Conservation (phyloP, 1,284 basidiomycete species). For the Ceraceosorus bombacis region DNA sequence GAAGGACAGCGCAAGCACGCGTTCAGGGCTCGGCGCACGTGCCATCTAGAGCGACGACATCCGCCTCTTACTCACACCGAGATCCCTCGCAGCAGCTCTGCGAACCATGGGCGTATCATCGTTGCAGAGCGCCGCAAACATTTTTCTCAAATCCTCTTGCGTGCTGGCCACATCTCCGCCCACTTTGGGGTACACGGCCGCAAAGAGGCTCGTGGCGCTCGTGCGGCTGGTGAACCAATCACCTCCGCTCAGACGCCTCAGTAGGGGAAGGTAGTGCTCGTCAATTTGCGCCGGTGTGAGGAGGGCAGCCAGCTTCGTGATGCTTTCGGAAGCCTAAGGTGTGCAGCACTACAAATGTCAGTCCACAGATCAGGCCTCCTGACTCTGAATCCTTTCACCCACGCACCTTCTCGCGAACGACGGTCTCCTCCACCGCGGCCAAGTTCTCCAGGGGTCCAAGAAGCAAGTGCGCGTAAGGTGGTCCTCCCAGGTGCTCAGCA, state of each 20-base stretch:
- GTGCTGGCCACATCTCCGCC: slow-evolving; percentile 45
- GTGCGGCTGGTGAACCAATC: slow-evolving; percentile 99
- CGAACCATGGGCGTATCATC: slow-evolving; percentile 99
- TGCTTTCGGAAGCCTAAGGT: slow-evolving; percentile 73
- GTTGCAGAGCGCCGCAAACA: slow-evolving; percentile 71
- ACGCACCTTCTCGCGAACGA: slow-evolving; percentile 90
- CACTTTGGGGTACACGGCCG: slow-evolving; percentile 69
- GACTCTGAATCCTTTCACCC: neutral
- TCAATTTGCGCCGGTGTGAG: slow-evolving; percentile 77
- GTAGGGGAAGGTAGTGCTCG: slow-evolving; percentile 81
- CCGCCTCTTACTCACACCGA: slow-evolving; percentile 54
- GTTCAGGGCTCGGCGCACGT: neutral
- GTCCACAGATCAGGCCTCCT: neutral
- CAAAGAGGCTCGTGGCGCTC: slow-evolving; percentile 87
- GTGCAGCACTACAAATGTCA: neutral
- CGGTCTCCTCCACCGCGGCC: slow-evolving; percentile 92
- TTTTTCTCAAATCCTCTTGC: slow-evolving; percentile 83
- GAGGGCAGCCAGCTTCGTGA: slow-evolving; percentile 77
- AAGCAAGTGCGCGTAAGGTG: slow-evolving; percentile 76
- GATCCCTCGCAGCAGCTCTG: slow-evolving; percentile 89
- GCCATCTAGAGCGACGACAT: neutral
- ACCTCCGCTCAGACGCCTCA: slow-evolving; percentile 80
- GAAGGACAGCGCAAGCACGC: neutral
- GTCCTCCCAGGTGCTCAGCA: slow-evolving; percentile 90
- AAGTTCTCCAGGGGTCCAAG: slow-evolving; percentile 91